Percentiles rank a stretch among this genome's conserved stretches.
Conservation (phyloP, 2,329 filamentous ascomycete species). For the Basipetospora chlamydospora region DNA sequence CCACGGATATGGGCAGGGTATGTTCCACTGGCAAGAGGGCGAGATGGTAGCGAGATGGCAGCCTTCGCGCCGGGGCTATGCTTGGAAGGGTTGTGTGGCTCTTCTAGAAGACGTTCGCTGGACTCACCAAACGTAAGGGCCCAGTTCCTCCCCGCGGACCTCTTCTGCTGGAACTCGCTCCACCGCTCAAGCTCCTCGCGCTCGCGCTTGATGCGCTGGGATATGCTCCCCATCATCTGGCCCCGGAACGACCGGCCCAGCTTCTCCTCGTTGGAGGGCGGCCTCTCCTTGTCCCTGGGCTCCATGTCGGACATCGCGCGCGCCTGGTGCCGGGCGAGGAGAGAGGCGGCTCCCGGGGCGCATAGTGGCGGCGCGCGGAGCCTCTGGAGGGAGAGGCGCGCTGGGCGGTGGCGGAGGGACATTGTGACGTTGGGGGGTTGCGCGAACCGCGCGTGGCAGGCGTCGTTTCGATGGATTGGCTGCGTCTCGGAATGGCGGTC, state of each 20-base stretch:
- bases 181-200: constrained; percentile 37
- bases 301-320: constrained; percentile 3
- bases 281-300: constrained; percentile 6
- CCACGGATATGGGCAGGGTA: too few relatives aligned
- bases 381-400: not conserved
- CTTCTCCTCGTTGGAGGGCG: constrained; percentile 20
- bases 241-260: constrained; percentile 35
- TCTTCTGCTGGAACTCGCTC: constrained; percentile 21
- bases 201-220: constrained; percentile 38
- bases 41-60: too few relatives aligned
- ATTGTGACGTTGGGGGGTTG: not conserved
- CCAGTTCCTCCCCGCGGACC: constrained; percentile 27
- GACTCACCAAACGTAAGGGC: constrained; percentile 38
- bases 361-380: not conserved
- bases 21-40: too few relatives aligned
- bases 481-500: too few relatives aligned
- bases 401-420: constrained; percentile 3
- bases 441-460: too few relatives aligned
- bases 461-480: too few relatives aligned
- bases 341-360: not conserved
- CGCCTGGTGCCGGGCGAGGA: constrained; percentile 1
- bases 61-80: too few relatives aligned
- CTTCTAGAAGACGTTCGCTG: too few relatives aligned
- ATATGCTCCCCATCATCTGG: constrained; percentile 45
- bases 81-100: too few relatives aligned